Percentiles rank a stretch among this genome's conserved stretches.
phyloP scores from a whole-genome alignment of 2,329 filamentous ascomycete species.

The Arthrobotrys conoides region DNA sequence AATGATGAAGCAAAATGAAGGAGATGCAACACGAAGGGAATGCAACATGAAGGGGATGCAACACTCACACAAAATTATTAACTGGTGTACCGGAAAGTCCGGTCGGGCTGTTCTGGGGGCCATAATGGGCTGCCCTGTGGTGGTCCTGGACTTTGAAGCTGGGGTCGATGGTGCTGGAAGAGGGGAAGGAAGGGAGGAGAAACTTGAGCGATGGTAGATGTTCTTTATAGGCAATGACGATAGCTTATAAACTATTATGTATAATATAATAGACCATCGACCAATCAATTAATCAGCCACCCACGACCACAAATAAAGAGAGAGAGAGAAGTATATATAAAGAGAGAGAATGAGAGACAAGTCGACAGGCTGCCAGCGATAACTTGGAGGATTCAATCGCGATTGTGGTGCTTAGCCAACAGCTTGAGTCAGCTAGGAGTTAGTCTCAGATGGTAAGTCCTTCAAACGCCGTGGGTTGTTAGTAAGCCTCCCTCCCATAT shows the following conservation, averaged over 20 bases:
- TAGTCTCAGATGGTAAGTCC: not conserved
- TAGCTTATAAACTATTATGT: not conserved
- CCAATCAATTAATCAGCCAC: too few species aligned
- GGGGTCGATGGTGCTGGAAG: not conserved
- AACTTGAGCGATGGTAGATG: too few species aligned
- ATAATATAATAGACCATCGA: not conserved
- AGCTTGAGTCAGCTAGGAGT: not conserved
- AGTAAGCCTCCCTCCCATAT: not conserved
- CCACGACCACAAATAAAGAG: too few species aligned
- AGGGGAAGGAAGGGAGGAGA: not conserved
- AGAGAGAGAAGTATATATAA: constrained; percentile 1
- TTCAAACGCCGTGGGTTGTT: not conserved
- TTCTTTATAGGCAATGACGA: not conserved
- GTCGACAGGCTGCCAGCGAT: not conserved
- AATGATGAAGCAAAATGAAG: not conserved
- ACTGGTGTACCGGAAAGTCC: constrained; percentile 51
- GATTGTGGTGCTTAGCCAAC: constrained; percentile 5
- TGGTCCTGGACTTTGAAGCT: not conserved
- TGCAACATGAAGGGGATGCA: not conserved
- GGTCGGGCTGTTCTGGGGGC: constrained; percentile 43
- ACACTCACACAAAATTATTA: constrained; percentile 42
- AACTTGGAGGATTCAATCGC: constrained; percentile 1
- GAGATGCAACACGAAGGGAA: not conserved
- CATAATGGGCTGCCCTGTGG: constrained; percentile 4
- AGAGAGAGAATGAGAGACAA: not conserved